A percentile compares a stretch with the other conserved stretches of the same genome.
These are phyloP conservation scores for Shiraia sp. DNA, from an alignment of 2,329 filamentous ascomycete genomes.

Conservation along the genomic window DNA sequence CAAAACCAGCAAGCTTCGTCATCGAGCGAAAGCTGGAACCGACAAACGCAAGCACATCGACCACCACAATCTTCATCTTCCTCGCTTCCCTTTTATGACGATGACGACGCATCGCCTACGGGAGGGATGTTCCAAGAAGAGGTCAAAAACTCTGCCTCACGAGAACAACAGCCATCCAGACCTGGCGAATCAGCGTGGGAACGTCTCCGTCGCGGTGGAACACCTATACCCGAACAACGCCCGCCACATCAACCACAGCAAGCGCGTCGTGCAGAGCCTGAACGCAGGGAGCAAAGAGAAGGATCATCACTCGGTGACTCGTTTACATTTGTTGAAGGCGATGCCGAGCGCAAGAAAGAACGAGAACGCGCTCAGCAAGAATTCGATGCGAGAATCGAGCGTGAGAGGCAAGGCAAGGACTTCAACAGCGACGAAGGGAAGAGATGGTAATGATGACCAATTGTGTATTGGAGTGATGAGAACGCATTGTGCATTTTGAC, in stretches of 20 bases:
- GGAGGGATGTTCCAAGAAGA: constrained; percentile 42
- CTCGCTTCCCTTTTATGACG: constrained; percentile 21
- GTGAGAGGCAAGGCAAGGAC: constrained; percentile 53
- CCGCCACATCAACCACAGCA: constrained; percentile 15
- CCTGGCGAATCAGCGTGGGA: constrained; percentile 51
- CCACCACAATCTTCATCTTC: constrained; percentile 11
- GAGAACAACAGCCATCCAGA: constrained; percentile 16
- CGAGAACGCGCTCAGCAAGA: constrained; percentile 54
- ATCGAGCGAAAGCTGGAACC: constrained; percentile 7
- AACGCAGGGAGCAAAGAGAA: constrained; percentile 30
- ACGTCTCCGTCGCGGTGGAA: constrained; percentile 44
- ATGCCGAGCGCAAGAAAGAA: constrained; percentile 50
- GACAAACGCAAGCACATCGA: constrained; percentile 9
- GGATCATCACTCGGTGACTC: constrained; percentile 46
- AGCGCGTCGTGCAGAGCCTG: constrained; percentile 18
- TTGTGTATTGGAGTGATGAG: too few species aligned
- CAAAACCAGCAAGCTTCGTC: constrained; percentile 13
- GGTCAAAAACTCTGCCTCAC: constrained; percentile 14
- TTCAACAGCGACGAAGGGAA: constrained; percentile 39
- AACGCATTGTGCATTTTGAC: too few species aligned
- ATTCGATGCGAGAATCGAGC: constrained; percentile 55
- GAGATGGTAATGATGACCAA: constrained; percentile 28
- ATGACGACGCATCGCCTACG: constrained; percentile 44
- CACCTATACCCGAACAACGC: constrained; percentile 15
- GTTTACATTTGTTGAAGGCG: constrained; percentile 50